Percentiles rank a stretch among this genome's conserved stretches.
Conservation (phyloP, 495 filamentous ascomycete species). For the Trichoderma orchidacearum region DNA sequence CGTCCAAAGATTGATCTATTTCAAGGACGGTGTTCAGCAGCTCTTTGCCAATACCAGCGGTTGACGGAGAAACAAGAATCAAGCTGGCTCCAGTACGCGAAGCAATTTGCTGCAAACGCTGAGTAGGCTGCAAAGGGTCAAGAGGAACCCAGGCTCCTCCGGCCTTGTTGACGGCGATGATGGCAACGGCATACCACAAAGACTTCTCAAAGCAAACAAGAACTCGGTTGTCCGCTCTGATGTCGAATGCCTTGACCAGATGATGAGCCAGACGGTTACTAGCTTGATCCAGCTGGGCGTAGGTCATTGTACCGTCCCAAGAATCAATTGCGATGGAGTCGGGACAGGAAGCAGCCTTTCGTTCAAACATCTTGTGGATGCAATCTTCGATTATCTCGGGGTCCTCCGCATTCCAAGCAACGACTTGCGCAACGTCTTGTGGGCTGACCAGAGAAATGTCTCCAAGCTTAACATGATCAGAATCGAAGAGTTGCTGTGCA, state of each 20-base stretch:
- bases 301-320: constrained; percentile 45
- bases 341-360: constrained; percentile 4
- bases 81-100: neutral
- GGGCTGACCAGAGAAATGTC: neutral
- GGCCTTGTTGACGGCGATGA: constrained; percentile 42
- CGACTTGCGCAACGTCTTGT: neutral
- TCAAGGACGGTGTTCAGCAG: neutral
- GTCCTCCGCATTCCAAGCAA: neutral
- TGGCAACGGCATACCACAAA: constrained; percentile 31
- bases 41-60: neutral
- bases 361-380: constrained; percentile 13
- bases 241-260: constrained; percentile 24
- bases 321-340: constrained; percentile 11
- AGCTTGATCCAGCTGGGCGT: constrained; percentile 29
- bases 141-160: constrained; percentile 44
- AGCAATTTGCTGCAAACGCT: constrained; percentile 19
- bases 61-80: neutral
- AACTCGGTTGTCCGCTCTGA: constrained; percentile 36
- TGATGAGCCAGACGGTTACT: constrained; percentile 27
- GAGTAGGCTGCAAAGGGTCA: constrained; percentile 38
- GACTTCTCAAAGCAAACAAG: constrained; percentile 45
- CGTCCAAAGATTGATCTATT: neutral
- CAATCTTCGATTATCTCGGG: constrained; percentile 8
- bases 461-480: neutral
- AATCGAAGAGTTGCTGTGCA: neutral